Conservation (phyloP, 345 rosid genomes). For the Heritiera littoralis region DNA sequence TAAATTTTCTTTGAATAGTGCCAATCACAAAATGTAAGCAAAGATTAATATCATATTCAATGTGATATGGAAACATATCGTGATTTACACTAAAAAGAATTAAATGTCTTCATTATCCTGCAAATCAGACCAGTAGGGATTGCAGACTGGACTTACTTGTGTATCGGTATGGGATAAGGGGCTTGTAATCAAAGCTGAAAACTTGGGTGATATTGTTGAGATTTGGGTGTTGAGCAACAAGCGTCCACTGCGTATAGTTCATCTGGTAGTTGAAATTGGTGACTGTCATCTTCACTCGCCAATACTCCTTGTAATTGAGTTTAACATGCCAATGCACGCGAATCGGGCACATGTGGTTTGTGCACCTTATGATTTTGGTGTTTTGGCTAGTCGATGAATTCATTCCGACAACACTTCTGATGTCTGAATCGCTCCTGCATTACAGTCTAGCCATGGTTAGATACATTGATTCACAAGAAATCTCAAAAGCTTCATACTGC, state of each 20-base stretch:
- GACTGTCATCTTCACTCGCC: conserved; percentile 36
- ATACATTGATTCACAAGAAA: background rate
- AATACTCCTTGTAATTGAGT: conserved; percentile 36
- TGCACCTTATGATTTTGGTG: conserved; percentile 22
- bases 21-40: no score
- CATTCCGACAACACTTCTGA: conserved; percentile 17
- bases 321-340: conserved; percentile 45
- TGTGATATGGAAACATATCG: no score
- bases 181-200: conserved; percentile 31
- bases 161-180: conserved; percentile 22
- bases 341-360: conserved; percentile 36
- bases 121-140: background rate
- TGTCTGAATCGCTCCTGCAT: conserved; percentile 27
- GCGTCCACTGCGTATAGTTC: conserved; percentile 43
- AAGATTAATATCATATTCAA: no score
- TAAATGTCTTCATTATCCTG: background rate
- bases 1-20: no score
- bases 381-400: background rate
- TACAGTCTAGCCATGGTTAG: background rate
- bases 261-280: conserved; percentile 32
- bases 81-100: no score
- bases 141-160: conserved; percentile 24
- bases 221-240: conserved; percentile 43
- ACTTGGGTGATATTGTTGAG: conserved; percentile 36
- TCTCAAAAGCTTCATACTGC: background rate